These are phyloP conservation scores for Pontederia paniculata DNA, from an alignment of 176 grass and related monocot species.

Conservation along the genomic window DNA sequence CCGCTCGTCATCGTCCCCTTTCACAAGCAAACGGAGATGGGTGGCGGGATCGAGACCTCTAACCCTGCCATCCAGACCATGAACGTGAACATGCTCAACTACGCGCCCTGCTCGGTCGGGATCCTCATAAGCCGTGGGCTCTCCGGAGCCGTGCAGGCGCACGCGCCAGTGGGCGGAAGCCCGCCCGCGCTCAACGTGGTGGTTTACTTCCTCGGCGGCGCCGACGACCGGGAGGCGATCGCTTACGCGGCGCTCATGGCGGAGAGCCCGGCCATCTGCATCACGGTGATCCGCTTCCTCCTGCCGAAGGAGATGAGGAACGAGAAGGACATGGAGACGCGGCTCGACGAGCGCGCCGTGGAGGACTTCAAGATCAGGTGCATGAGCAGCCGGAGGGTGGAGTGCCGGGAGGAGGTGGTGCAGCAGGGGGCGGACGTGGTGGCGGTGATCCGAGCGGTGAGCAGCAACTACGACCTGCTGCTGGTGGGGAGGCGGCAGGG, in stretches of 20 bases:
- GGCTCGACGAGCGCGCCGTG: slow-evolving; percentile 35
- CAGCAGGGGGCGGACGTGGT: slow-evolving; percentile 47
- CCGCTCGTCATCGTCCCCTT: slow-evolving; percentile 60
- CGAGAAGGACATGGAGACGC: slow-evolving; percentile 14
- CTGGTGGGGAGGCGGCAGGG: slow-evolving; percentile 46
- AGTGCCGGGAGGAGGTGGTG: slow-evolving; percentile 38
- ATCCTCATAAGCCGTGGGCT: slow-evolving; percentile 50
- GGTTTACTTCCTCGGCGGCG: slow-evolving; percentile 68
- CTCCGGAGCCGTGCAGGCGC: neutral
- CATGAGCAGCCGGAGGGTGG: slow-evolving; percentile 34
- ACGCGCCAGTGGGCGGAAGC: too few species aligned
- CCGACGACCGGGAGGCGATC: slow-evolving; percentile 73
- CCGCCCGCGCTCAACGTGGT: slow-evolving; percentile 28
- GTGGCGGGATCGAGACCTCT: slow-evolving; percentile 37
- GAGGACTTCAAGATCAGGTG: slow-evolving; percentile 29
- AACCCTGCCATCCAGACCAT: slow-evolving; percentile 29
- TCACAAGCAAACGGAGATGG: slow-evolving; percentile 43
- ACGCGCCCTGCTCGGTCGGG: slow-evolving; percentile 60
- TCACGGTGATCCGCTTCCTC: slow-evolving; percentile 42
- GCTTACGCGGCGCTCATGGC: slow-evolving; percentile 55
- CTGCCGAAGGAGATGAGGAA: slow-evolving; percentile 22
- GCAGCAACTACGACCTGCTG: slow-evolving; percentile 33
- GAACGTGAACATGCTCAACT: slow-evolving; percentile 45
- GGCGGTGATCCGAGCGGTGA: slow-evolving; percentile 30
- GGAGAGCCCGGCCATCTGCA: slow-evolving; percentile 31